phyloP scores from a whole-genome alignment of 129 eudicot species.

The Scalesia atractyloides region DNA sequence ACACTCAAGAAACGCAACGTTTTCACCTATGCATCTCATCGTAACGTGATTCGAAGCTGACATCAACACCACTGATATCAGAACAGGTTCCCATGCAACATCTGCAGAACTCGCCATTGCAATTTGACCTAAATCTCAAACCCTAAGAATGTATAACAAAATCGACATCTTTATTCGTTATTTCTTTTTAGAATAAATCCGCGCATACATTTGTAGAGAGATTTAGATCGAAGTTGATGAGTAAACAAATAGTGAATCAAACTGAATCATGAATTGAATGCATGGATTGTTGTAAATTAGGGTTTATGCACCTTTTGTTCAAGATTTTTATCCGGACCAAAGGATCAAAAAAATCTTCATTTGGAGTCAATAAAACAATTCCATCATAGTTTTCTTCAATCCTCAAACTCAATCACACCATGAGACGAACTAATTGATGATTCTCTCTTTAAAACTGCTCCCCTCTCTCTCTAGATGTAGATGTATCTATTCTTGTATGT shows the following conservation, averaged over 20 bases:
- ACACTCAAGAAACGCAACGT: conserved; percentile 79
- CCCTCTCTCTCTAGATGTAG: too few species aligned
- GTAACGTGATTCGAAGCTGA: conserved; percentile 79
- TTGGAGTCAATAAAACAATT: too few species aligned
- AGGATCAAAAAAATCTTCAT: too few species aligned
- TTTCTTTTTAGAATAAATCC: background rate
- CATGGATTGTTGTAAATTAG: background rate
- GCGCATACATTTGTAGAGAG: background rate
- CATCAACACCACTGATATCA: conserved; percentile 83
- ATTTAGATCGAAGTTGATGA: too few species aligned
- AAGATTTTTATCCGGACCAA: too few species aligned
- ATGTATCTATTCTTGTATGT: too few species aligned
- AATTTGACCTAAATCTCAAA: conserved; percentile 14
- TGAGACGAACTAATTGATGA: too few species aligned
- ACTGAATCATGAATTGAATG: too few species aligned
- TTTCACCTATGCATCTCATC: conserved; percentile 65
- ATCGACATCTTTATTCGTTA: background rate
- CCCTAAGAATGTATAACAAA: conserved; percentile 24
- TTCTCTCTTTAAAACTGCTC: too few species aligned
- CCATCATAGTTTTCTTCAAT: too few species aligned
- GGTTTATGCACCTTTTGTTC: conserved; percentile 35
- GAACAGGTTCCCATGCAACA: conserved; percentile 61
- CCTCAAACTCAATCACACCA: too few species aligned
- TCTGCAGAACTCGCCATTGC: conserved; percentile 53
- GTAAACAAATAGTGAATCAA: too few species aligned